A percentile compares a stretch with the other conserved stretches of the same genome.
Evolutionary conservation across 2,329 filamentous ascomycete species (phyloP).

Genomic region (Beauveria rudraprayagi): DNA sequence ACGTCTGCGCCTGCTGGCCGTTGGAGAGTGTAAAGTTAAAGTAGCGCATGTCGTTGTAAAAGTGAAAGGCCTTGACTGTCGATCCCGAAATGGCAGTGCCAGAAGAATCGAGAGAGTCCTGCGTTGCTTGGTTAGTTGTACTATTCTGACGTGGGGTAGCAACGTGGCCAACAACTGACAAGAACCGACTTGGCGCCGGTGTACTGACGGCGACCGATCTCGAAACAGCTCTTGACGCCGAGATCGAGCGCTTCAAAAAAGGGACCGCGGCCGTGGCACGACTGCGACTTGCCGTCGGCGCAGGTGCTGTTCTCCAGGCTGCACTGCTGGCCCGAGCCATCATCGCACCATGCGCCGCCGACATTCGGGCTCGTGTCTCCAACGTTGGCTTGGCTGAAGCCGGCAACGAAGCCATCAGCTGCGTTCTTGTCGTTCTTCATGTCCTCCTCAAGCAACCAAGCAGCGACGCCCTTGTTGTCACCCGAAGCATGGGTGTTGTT

Average conservation of each 20-base stretch:
- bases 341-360: constrained; percentile 81
- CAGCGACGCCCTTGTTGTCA: constrained; percentile 93
- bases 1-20: constrained; percentile 63
- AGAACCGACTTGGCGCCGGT: constrained; percentile 43
- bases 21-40: constrained; percentile 69
- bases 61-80: constrained; percentile 74
- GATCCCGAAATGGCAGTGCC: constrained; percentile 50
- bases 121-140: constrained; percentile 19
- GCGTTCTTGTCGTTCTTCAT: constrained; percentile 46
- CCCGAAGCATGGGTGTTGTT: constrained; percentile 89
- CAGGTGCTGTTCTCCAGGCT: constrained; percentile 80
- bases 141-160: not conserved
- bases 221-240: constrained; percentile 65
- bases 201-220: constrained; percentile 68
- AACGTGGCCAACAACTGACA: constrained; percentile 20
- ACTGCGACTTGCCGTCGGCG: constrained; percentile 56
- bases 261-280: constrained; percentile 68
- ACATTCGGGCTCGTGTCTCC: constrained; percentile 88
- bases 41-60: constrained; percentile 72
- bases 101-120: constrained; percentile 42
- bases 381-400: constrained; percentile 86
- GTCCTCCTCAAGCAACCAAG: constrained; percentile 72
- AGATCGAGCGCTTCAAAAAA: constrained; percentile 59
- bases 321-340: constrained; percentile 65
- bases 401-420: constrained; percentile 68